Conservation (phyloP, 2,329 filamentous ascomycete species). For the Oidium heveae region DNA sequence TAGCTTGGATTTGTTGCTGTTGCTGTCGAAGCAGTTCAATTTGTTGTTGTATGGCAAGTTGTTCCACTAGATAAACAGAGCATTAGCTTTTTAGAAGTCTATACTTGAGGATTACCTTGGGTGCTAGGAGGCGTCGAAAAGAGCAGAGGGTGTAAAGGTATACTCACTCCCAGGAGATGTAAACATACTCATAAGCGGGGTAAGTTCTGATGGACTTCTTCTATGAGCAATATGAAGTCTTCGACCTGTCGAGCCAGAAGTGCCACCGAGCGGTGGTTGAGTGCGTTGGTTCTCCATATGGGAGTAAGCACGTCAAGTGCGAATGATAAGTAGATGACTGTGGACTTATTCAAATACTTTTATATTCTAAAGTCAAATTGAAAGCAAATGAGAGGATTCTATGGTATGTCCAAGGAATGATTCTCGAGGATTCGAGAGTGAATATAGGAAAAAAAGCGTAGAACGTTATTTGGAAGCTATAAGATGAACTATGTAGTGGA, state of each 20-base stretch:
- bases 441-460: slow-evolving; percentile 6
- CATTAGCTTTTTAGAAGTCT: slow-evolving; percentile 4
- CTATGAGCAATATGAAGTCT: slow-evolving; percentile 93
- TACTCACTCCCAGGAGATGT: slow-evolving; percentile 31
- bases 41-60: slow-evolving; percentile 91
- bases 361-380: slow-evolving; percentile 9
- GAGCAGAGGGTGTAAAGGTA: not conserved
- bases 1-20: slow-evolving; percentile 90
- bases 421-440: slow-evolving; percentile 15
- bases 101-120: not conserved
- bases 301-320: slow-evolving; percentile 24
- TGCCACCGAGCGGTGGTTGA: slow-evolving; percentile 27
- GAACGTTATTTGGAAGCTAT: not conserved
- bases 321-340: slow-evolving; percentile 10
- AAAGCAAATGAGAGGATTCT: slow-evolving; percentile 1
- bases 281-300: slow-evolving; percentile 27
- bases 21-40: slow-evolving; percentile 94
- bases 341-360: slow-evolving; percentile 11
- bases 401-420: slow-evolving; percentile 8
- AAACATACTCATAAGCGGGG: slow-evolving; percentile 89
- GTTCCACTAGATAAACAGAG: slow-evolving; percentile 44
- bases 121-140: slow-evolving; percentile 9
- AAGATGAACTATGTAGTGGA: no score
- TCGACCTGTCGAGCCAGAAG: slow-evolving; percentile 55
- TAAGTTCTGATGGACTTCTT: slow-evolving; percentile 89